phyloP scores from a whole-genome alignment of 176 grass and related monocot species.

The Musa troglodytarum region DNA sequence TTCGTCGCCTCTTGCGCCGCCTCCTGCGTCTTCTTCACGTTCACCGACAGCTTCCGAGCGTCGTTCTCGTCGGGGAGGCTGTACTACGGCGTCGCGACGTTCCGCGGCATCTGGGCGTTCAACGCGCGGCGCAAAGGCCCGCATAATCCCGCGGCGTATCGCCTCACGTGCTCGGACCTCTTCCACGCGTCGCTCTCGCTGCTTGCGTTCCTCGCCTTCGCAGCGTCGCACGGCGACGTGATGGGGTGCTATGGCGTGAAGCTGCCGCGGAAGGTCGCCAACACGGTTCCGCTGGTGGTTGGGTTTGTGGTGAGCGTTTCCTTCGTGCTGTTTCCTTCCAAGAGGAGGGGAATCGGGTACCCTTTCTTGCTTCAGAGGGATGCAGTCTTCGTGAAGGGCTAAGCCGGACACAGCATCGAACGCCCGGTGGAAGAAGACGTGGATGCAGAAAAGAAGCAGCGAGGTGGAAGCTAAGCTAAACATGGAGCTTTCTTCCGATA shows the following conservation, averaged over 20 bases:
- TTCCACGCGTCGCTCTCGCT: constrained; percentile 64
- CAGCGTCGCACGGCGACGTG: constrained; percentile 66
- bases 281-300: constrained; percentile 58
- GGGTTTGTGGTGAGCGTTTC: constrained; percentile 72
- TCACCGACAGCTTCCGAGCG: constrained; percentile 85
- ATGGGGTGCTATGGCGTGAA: constrained; percentile 56
- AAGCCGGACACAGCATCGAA: no score
- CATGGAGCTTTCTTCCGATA: no score
- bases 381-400: constrained; percentile 33
- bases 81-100: constrained; percentile 64
- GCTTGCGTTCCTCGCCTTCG: constrained; percentile 60
- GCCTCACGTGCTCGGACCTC: constrained; percentile 60
- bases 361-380: constrained; percentile 68
- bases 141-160: constrained; percentile 38
- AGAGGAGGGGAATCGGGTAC: constrained; percentile 70
- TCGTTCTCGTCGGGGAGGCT: constrained; percentile 33
- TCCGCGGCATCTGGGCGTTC: constrained; percentile 49
- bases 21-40: constrained; percentile 88
- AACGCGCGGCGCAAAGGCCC: constrained; percentile 25
- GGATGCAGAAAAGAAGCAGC: no score
- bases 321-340: constrained; percentile 81
- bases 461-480: no score
- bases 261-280: constrained; percentile 59
- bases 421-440: no score
- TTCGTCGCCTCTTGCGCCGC: constrained; percentile 51